phyloP scores from a whole-genome alignment of 768 basidiomycete species.

The Pisolithus marmoratus region DNA sequence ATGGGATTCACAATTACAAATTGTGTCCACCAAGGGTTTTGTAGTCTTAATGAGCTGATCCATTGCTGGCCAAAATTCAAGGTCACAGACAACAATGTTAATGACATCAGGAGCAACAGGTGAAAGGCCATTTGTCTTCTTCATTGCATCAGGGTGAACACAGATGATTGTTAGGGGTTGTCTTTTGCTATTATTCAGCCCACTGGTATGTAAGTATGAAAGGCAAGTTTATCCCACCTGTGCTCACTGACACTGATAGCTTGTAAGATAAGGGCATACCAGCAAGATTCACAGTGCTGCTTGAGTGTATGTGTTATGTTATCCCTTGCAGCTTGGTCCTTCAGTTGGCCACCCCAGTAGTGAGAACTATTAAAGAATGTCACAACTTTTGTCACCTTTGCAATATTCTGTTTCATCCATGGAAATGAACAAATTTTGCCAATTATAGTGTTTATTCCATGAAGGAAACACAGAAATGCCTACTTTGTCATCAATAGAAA shows the following conservation, averaged over 20 bases:
- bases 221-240: background rate
- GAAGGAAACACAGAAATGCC: slow-evolving; percentile 26
- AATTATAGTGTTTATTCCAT: slow-evolving; percentile 13
- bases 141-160: slow-evolving; percentile 5
- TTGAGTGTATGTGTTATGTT: no score
- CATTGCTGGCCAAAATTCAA: slow-evolving; percentile 6
- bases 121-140: slow-evolving; percentile 9
- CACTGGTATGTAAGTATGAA: no score
- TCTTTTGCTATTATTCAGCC: background rate
- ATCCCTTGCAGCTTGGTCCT: slow-evolving; percentile 11
- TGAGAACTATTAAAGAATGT: slow-evolving; percentile 24
- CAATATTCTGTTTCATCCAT: slow-evolving; percentile 14
- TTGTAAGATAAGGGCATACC: slow-evolving; percentile 21
- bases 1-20: slow-evolving; percentile 22
- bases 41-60: slow-evolving; percentile 14
- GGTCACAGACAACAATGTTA: slow-evolving; percentile 2
- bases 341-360: slow-evolving; percentile 28
- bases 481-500: no score
- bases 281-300: slow-evolving; percentile 19
- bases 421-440: slow-evolving; percentile 15
- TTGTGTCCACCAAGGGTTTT: slow-evolving; percentile 26
- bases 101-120: slow-evolving; percentile 12
- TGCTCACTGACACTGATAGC: slow-evolving; percentile 12
- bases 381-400: slow-evolving; percentile 13
- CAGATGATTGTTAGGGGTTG: background rate